A percentile compares a stretch with the other conserved stretches of the same genome.
These are phyloP conservation scores for Cercis canadensis DNA, from an alignment of 306 rosid genomes.

Conservation along the genomic window DNA sequence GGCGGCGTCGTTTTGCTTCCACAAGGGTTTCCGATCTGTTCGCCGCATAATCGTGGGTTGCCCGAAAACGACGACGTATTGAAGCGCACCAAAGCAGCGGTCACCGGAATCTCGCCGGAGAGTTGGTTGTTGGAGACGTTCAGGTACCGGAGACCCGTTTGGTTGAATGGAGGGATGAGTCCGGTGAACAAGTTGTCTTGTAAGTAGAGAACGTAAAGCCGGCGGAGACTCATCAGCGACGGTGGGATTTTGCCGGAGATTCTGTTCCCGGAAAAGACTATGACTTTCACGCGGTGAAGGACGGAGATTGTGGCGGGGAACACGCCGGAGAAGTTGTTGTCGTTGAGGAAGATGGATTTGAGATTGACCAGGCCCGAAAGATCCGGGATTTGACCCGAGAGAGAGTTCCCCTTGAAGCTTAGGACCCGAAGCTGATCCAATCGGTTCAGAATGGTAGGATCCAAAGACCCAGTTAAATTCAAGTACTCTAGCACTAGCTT, in stretches of 20 bases:
- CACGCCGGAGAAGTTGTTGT: constrained; percentile 78
- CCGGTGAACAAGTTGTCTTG: constrained; percentile 72
- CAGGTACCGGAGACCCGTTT: constrained; percentile 76
- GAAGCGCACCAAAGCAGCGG: constrained; percentile 61
- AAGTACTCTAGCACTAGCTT: constrained; percentile 77
- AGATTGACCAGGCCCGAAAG: constrained; percentile 72
- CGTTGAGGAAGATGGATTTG: constrained; percentile 73
- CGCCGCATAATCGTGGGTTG: constrained; percentile 66
- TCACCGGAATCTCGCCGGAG: constrained; percentile 77
- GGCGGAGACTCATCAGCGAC: constrained; percentile 64
- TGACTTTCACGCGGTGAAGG: constrained; percentile 83
- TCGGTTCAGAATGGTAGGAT: constrained; percentile 59
- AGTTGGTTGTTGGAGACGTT: constrained; percentile 81
- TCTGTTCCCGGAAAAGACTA: constrained; percentile 61
- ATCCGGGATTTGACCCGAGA: constrained; percentile 78
- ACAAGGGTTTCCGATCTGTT: constrained; percentile 55
- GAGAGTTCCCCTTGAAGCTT: constrained; percentile 81
- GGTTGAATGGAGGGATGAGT: constrained; percentile 73
- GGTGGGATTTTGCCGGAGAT: constrained; percentile 73
- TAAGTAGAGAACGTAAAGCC: constrained; percentile 66
- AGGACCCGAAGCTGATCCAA: constrained; percentile 92
- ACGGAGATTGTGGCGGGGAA: constrained; percentile 66
- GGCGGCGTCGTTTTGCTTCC: constrained; percentile 41
- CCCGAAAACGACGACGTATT: constrained; percentile 74
- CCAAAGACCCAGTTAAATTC: constrained; percentile 69